These are phyloP conservation scores for Daedalea quercina DNA, from an alignment of 768 basidiomycete genomes.

Conservation along the genomic window DNA sequence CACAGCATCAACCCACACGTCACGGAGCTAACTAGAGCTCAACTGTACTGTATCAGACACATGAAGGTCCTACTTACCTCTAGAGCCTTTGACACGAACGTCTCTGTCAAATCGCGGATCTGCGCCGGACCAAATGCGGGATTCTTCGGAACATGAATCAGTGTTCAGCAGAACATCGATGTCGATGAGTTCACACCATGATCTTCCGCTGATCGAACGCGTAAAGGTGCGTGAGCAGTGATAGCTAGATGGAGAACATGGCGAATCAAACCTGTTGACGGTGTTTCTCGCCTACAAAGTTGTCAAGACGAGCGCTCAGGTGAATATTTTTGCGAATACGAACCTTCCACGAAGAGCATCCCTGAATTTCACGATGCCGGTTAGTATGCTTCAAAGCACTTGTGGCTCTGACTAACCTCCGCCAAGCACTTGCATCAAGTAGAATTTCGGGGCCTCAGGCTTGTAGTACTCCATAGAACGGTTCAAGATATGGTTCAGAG, in stretches of 20 bases:
- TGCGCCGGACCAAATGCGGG: constrained; percentile 61
- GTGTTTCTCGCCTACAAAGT: not conserved
- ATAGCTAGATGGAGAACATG: not conserved
- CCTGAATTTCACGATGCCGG: not conserved
- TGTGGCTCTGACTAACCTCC: constrained; percentile 19
- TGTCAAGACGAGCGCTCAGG: not conserved
- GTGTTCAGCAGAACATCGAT: not conserved
- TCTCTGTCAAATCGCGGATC: constrained; percentile 48
- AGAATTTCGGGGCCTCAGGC: constrained; percentile 32
- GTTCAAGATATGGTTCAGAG: constrained; percentile 56
- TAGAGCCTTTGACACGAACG: constrained; percentile 50
- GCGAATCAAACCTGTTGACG: constrained; percentile 2
- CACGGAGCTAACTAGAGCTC: constrained; percentile 3
- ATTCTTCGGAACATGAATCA: constrained; percentile 31
- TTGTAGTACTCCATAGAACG: constrained; percentile 57
- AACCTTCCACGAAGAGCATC: not conserved
- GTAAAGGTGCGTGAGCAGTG: not conserved
- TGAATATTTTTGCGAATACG: not conserved
- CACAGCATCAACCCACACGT: constrained; percentile 20
- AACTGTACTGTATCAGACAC: not conserved
- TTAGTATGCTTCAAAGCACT: not conserved
- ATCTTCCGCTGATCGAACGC: constrained; percentile 13
- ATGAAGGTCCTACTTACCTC: constrained; percentile 27
- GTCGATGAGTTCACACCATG: constrained; percentile 19
- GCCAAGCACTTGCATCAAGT: constrained; percentile 37